Evolutionary conservation across 2,329 filamentous ascomycete genomes (phyloP), one percentile per base, ranked within the genome.

Genomic region (Sclerotinia sclerotiorum): DNA sequence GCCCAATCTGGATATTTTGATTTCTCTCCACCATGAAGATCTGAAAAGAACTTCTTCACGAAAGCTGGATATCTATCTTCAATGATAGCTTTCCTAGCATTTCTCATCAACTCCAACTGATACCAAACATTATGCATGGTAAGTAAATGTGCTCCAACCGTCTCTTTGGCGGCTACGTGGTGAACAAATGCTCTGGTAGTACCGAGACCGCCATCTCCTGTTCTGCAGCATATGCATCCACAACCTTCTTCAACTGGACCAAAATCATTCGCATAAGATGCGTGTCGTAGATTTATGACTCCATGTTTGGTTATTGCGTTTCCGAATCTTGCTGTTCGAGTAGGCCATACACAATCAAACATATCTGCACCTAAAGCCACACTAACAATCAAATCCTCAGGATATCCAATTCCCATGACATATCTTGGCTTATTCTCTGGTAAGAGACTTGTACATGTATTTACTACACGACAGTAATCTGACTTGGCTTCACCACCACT

Each of bases 271-370:
- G 91, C 88, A 77, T 88, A 97, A 56, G 84, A 83, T 35, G 89
- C 86, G 77, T 94, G 89, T 70, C 92, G 89, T 58, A 99, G 82
- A 78, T 97, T 97, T 57, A 97, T 81, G n/a, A 92, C 87, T 15
- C 95, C 96, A 54, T 83, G 75, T 68, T 87, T 86, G 2, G 94
- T 97, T 69, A 99, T 87, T 49, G 94, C 95, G 77, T 97, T 97
- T 69, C 96, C 95, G 77, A 99, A 99, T 46, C 95, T 88, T 77
- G 95, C 95, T 48, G 95, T 99, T 66, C 95, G 85, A 5, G 95
- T 98, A 1, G 95, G 96, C 95, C 95, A 99, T 8, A 99, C 95
- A 77, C 96, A 99, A 80, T 99, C 95, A 78, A 99, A 99, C 95
- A 99, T 99, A 80, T 99, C 95, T 61, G 95, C 95, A 4, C 95